Evolutionary conservation across 2,329 filamentous ascomycete genomes (phyloP), one percentile per base, ranked within the genome.

Genomic region (Talaromyces amestolkiae): DNA sequence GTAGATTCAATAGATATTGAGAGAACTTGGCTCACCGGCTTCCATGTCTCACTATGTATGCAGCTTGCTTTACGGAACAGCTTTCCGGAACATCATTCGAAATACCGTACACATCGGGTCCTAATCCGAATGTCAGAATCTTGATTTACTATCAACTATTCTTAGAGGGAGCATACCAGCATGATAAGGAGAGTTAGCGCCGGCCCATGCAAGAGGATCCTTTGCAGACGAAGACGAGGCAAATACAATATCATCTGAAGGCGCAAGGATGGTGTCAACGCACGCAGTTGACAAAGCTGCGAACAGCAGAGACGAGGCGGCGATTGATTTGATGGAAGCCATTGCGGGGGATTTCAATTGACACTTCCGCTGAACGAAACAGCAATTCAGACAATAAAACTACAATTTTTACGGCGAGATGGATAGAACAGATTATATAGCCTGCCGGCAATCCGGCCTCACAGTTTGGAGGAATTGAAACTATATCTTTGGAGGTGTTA

Each of bases 21-120:
- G 7, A 6, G 27, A 7, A 31, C 5, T 31, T 1, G 27, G 27
- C 35, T 39, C 85, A 90, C 49, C 87, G 81, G 49, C 85, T 87
- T 19, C 87, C 88, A 76, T 89, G 87, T 19, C 87, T 83, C 1
- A 82, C 80, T 39, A 87, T 77, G 67, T 87, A 89, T 5, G 85
- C 84, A 3, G 84, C 86, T 70, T 87, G 83, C 66, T 89, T 85
- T 3, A 90, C 83, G 10, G 76, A 77, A 72, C 87, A 90, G 51
- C 82, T 80, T 1, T 82, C 78, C 0, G 87, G 87, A 1, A 86
- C 78, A 3, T 83, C 79, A 35, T 82, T 76, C 0, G 83, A 83
- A 63, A 89, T 85, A 13, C 77, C 79, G 66, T 84, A 82, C 56
- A 87, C 81, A 69, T 88, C 83, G 11, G 85, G 84, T 0, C 85